Percentiles rank a stretch among this genome's conserved stretches.
These are phyloP conservation scores for Henckelia pumila DNA, from an alignment of 257 asterid genomes.

Conservation along the genomic window DNA sequence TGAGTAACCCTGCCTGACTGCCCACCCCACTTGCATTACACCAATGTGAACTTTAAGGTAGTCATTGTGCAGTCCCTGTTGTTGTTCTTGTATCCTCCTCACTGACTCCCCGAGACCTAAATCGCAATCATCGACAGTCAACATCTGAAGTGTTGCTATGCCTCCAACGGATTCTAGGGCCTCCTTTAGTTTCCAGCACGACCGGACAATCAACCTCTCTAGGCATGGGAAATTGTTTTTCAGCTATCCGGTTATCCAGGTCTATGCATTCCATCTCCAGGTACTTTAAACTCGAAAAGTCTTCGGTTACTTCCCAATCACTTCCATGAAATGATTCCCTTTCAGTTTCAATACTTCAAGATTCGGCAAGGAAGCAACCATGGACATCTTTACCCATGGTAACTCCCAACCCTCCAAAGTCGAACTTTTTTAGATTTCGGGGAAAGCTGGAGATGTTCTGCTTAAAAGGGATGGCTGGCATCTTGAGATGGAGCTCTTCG, in stretches of 20 bases:
- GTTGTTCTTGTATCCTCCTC: slow-evolving; percentile 6
- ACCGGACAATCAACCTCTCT: neutral
- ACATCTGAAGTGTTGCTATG: slow-evolving; percentile 9
- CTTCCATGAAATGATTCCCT: no score
- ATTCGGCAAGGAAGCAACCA: no score
- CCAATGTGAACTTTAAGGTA: slow-evolving; percentile 1
- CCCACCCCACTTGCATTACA: no score
- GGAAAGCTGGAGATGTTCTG: no score
- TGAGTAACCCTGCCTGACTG: no score
- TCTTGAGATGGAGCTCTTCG: no score
- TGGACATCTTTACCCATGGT: no score
- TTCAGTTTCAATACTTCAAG: no score
- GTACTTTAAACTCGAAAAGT: neutral
- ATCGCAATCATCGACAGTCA: neutral
- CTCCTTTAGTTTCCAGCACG: neutral
- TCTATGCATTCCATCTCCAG: neutral
- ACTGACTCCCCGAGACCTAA: neutral
- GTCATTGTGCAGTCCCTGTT: slow-evolving; percentile 3
- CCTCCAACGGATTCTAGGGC: slow-evolving; percentile 4
- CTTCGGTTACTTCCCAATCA: slow-evolving; percentile 11
- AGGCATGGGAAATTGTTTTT: slow-evolving; percentile 13
- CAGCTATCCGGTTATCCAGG: slow-evolving; percentile 1
- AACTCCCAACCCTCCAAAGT: no score
- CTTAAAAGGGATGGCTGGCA: no score
- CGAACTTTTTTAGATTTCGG: no score